These are phyloP conservation scores for Talaromyces sp. DNA, from an alignment of 2,329 filamentous ascomycete genomes.

Conservation along the genomic window DNA sequence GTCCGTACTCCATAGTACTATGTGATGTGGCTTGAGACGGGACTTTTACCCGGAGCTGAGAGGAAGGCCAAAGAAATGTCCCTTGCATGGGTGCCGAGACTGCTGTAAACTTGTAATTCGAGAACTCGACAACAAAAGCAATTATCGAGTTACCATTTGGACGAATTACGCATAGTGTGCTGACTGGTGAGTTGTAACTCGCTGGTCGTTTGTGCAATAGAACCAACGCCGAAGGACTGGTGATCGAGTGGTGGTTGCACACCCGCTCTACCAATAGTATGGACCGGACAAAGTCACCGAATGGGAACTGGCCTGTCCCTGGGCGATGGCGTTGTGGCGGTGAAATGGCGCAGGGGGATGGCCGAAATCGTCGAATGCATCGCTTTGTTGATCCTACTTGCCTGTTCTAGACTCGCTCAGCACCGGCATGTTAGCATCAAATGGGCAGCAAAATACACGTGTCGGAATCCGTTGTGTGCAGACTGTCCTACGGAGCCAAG, in stretches of 20 bases:
- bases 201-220: background rate
- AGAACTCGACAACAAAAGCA: background rate
- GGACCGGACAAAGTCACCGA: background rate
- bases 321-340: conserved; percentile 2
- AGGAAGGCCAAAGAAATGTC: background rate
- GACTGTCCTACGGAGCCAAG: background rate
- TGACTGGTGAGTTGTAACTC: background rate
- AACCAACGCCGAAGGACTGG: background rate
- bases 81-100: background rate
- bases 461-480: background rate
- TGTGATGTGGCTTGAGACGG: conserved; percentile 7
- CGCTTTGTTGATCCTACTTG: background rate
- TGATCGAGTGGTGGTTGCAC: background rate
- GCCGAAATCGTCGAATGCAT: background rate
- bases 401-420: conserved; percentile 2
- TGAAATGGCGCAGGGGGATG: conserved; percentile 4
- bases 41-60: background rate
- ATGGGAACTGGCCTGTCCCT: background rate
- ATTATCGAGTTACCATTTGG: background rate
- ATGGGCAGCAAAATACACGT: background rate
- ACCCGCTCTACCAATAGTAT: background rate
- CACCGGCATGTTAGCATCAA: background rate
- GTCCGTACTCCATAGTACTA: background rate
- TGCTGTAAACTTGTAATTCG: background rate
- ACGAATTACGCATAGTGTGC: background rate